phyloP scores from a whole-genome alignment of 1,284 basidiomycete species.

The Taiwanofungus camphoratus region DNA sequence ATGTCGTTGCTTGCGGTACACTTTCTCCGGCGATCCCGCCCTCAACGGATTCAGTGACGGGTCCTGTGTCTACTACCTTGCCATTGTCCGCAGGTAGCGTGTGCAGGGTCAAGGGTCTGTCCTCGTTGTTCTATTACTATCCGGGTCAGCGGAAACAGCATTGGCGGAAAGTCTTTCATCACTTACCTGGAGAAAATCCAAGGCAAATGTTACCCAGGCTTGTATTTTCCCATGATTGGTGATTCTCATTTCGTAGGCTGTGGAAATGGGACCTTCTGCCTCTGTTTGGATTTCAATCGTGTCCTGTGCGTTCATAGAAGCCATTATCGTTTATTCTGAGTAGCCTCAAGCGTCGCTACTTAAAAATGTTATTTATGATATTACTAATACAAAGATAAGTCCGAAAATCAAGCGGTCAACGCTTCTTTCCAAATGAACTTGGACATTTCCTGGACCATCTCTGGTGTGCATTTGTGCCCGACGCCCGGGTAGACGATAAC shows the following conservation, averaged over 20 bases:
- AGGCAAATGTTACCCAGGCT: constrained; percentile 55
- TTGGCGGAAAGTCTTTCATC: constrained; percentile 2
- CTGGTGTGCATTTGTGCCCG: constrained; percentile 47
- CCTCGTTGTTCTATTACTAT: constrained; percentile 45
- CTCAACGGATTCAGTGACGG: background rate
- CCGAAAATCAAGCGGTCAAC: constrained; percentile 10
- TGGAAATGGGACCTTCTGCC: too few relatives aligned
- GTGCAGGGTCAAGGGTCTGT: constrained; percentile 56
- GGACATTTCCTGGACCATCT: constrained; percentile 43
- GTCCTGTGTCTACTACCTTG: constrained; percentile 1
- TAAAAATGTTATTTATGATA: too few relatives aligned
- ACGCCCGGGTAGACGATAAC: constrained; percentile 41
- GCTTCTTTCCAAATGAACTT: constrained; percentile 36
- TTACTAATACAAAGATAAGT: too few relatives aligned
- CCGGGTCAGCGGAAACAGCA: constrained; percentile 1
- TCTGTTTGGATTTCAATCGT: too few relatives aligned
- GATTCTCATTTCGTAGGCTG: constrained; percentile 44
- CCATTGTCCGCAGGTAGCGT: constrained; percentile 45
- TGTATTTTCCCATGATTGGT: constrained; percentile 60
- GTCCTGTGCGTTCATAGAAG: too few relatives aligned
- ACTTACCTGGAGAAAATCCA: constrained; percentile 56
- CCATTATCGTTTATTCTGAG: too few relatives aligned
- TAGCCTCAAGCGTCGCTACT: too few relatives aligned
- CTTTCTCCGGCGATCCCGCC: constrained; percentile 2
- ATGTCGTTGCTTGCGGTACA: too few relatives aligned